Conservation (phyloP, 1,139 yeast species). For the Suhomyces guaymorum region DNA sequence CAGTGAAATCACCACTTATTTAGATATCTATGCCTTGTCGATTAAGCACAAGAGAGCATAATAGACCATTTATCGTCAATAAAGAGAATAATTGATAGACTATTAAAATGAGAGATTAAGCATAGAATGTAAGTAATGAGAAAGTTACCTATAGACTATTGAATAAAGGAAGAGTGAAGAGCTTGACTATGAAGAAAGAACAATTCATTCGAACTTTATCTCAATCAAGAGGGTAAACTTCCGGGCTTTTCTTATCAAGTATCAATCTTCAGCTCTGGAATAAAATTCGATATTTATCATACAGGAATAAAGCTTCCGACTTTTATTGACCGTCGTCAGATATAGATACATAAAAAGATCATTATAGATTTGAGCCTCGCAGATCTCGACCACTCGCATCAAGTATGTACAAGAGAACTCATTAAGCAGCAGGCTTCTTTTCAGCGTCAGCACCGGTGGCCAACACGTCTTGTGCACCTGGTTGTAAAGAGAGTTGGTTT, state of each 20-base stretch:
- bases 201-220: too few species aligned
- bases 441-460: constrained; percentile 63
- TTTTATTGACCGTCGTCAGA: constrained; percentile 1
- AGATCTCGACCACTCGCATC: constrained; percentile 5
- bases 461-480: constrained; percentile 79
- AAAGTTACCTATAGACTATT: too few species aligned
- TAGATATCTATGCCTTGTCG: constrained; percentile 82
- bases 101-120: too few species aligned
- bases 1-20: constrained; percentile 74
- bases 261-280: too few species aligned
- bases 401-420: constrained; percentile 11
- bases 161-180: too few species aligned
- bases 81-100: too few species aligned
- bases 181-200: too few species aligned
- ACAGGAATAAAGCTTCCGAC: neutral
- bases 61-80: too few species aligned
- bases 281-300: too few species aligned
- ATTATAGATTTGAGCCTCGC: constrained; percentile 9
- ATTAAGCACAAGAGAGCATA: constrained; percentile 75
- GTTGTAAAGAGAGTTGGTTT: constrained; percentile 85
- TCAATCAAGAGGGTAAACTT: too few species aligned
- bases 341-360: constrained; percentile 12
- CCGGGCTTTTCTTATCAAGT: too few species aligned
- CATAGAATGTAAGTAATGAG: too few species aligned
- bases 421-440: constrained; percentile 25